phyloP scores from a whole-genome alignment of 768 basidiomycete genomes.

The Psilocybe subaeruginosa region DNA sequence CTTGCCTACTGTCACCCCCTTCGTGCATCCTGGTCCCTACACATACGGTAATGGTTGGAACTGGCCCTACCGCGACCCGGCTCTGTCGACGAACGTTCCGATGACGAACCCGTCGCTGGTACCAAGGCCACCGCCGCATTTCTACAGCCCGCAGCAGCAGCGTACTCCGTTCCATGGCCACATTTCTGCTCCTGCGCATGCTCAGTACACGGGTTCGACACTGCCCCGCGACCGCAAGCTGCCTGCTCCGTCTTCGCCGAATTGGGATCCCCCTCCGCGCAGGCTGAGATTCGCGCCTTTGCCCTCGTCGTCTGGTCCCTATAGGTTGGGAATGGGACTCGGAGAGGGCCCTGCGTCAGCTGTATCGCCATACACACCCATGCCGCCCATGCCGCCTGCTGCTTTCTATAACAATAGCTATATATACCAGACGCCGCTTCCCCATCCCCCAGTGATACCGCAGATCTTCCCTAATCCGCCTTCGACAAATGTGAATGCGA shows the following conservation, averaged over 20 bases:
- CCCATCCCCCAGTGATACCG: constrained; percentile 1
- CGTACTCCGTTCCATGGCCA: neutral
- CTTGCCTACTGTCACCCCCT: neutral
- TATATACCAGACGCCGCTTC: constrained; percentile 13
- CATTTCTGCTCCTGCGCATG: neutral
- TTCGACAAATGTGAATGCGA: neutral
- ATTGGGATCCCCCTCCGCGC: constrained; percentile 7
- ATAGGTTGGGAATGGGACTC: neutral
- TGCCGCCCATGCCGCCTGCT: neutral
- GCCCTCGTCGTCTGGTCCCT: constrained; percentile 7
- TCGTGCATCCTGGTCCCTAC: neutral
- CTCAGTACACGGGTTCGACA: constrained; percentile 7
- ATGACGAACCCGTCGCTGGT: neutral
- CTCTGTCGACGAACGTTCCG: neutral
- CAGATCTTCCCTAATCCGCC: neutral
- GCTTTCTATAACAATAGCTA: neutral
- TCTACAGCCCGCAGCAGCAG: neutral
- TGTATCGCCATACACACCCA: neutral
- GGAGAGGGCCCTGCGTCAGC: constrained; percentile 1
- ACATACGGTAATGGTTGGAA: neutral
- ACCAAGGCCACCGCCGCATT: neutral
- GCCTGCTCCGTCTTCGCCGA: constrained; percentile 2
- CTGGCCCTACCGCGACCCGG: too few species aligned
- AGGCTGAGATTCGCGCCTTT: constrained; percentile 20
- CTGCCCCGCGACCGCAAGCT: constrained; percentile 6